Base-by-base conservation (phyloP, 306 rosid genomes). In the Ormosia emarginata region DNA sequence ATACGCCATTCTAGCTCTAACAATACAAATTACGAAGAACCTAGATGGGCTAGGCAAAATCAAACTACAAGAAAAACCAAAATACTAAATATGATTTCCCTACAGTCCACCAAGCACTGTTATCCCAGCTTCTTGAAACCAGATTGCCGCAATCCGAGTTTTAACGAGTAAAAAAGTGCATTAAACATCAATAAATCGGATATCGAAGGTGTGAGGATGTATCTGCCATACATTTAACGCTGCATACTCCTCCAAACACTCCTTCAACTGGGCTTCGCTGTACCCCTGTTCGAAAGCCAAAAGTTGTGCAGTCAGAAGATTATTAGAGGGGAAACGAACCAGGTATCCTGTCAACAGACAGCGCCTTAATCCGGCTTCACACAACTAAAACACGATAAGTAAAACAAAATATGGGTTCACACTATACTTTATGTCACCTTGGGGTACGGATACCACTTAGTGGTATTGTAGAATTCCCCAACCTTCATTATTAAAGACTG, bases 191-290 rank as follows among this genome's bases (percentile, higher is more conserved):
- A 95, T 95, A 76, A 95, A 93, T 80, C 94, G 90, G 47, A 95
- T 92, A 88, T 93, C 99, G 15, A 95, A 95, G 79, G 97, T 86
- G 62, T 88, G 91, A 57, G 99, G 99, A 81, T 92, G 95, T 76
- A 96, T 93, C 90, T 93, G 99, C 99, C 98, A 96, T 73, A 93
- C 99, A 83, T 96, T 96, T 71, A 95, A 84, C 37, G 97, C 96
- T 74, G 99, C 99, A 63, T 96, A 96, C 86, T 93, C 99, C 91
- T 96, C 98, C 84, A 96, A 83, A 81, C 98, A 96, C 85, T 93
- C 94, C 82, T 93, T 96, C 83, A 93, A 81, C 73, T 96, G 98
- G 46, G 97, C 99, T 94, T 96, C 98, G 41, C 97, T 92, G 88
- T 92, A 96, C 33, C 98, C 99, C 98, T 96, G 96, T 85, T 79